Percentiles rank a stretch among this genome's conserved stretches.
These are phyloP conservation scores for Ceratocystis lukuohia DNA, from an alignment of 2,329 filamentous ascomycete genomes.

Conservation along the genomic window DNA sequence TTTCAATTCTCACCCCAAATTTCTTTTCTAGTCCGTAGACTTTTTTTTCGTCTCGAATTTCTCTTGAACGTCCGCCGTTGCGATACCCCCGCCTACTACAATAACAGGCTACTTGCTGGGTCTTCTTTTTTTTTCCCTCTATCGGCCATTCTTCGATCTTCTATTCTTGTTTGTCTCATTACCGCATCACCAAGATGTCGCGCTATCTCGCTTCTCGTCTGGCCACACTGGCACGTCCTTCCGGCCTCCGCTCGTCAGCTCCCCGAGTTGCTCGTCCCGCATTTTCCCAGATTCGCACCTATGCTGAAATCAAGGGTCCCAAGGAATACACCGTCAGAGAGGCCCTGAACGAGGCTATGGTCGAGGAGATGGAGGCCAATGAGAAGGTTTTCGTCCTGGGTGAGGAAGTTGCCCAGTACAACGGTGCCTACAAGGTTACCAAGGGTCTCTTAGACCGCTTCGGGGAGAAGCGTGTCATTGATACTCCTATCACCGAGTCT, in stretches of 20 bases:
- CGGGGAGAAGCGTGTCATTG: constrained; percentile 92
- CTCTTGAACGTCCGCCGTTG: constrained; percentile 5
- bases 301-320: constrained; percentile 44
- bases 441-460: constrained; percentile 95
- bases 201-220: constrained; percentile 19
- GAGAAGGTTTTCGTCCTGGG: constrained; percentile 91
- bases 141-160: not conserved
- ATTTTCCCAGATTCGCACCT: constrained; percentile 37
- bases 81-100: constrained; percentile 16
- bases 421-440: constrained; percentile 99
- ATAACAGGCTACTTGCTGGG: constrained; percentile 1
- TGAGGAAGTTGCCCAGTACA: constrained; percentile 99
- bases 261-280: constrained; percentile 18
- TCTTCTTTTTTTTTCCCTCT: constrained; percentile 10
- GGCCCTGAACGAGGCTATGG: constrained; percentile 92
- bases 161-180: not conserved
- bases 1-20: constrained; percentile 13
- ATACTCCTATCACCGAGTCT: constrained; percentile 95
- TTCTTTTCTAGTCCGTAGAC: constrained; percentile 9
- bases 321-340: constrained; percentile 97
- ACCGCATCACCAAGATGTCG: constrained; percentile 17
- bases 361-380: constrained; percentile 90
- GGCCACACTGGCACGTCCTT: constrained; percentile 17
- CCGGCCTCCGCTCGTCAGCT: constrained; percentile 11
- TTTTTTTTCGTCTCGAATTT: constrained; percentile 14